A percentile compares a stretch with the other conserved stretches of the same genome.
Conservation (phyloP, 345 rosid genomes). For the Melaleuca quinquenervia region DNA sequence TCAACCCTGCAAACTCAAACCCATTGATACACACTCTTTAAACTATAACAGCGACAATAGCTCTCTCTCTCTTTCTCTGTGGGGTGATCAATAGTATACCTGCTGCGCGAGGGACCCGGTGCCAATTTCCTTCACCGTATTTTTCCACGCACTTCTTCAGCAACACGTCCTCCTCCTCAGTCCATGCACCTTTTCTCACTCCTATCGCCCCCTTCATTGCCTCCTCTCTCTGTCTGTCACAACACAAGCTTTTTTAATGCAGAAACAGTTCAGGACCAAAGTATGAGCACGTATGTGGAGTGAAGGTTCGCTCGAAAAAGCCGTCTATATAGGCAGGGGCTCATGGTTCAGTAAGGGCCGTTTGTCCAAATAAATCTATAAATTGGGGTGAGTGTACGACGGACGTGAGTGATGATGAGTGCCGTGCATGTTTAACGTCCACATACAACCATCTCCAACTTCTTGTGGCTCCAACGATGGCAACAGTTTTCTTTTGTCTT, state of each 20-base stretch:
- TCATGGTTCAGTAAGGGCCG: background rate
- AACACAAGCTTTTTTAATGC: background rate
- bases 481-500: background rate
- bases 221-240: background rate
- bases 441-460: background rate
- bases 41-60: background rate
- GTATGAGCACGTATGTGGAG: background rate
- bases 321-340: background rate
- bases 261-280: background rate
- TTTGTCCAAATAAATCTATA: background rate
- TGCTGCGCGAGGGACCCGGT: conserved; percentile 20
- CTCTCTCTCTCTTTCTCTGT: background rate
- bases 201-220: background rate
- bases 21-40: background rate
- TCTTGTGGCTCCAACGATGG: background rate
- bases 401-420: background rate
- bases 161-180: conserved; percentile 28
- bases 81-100: conserved; percentile 4
- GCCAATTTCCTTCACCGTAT: conserved; percentile 33
- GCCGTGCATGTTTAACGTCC: background rate
- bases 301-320: background rate
- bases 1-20: conserved; percentile 21
- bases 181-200: conserved; percentile 30
- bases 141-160: conserved; percentile 17
- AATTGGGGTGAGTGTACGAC: background rate